A percentile compares a stretch with the other conserved stretches of the same genome.
Conservation (phyloP, 768 basidiomycete species). For the Lactarius sp. region DNA sequence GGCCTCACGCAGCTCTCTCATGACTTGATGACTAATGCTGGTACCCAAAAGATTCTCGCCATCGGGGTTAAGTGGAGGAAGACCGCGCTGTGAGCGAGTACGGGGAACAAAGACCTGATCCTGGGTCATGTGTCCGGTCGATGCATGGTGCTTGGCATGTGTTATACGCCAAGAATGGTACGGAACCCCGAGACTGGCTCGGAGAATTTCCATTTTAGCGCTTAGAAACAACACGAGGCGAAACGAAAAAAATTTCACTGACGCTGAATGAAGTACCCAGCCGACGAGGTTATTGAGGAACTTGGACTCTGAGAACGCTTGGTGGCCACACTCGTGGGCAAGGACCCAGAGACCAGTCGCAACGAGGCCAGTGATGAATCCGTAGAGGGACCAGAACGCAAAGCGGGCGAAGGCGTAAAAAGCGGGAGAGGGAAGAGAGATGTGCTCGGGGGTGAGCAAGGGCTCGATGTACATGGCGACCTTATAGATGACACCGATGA, state of each 20-base stretch:
- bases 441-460: constrained; percentile 49
- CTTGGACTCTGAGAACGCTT: constrained; percentile 93
- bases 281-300: constrained; percentile 88
- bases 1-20: constrained; percentile 75
- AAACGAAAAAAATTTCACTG: constrained; percentile 30
- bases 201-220: constrained; percentile 4
- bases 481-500: constrained; percentile 68
- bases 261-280: constrained; percentile 90
- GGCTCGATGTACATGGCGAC: constrained; percentile 58
- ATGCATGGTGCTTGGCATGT: constrained; percentile 93
- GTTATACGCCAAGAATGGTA: constrained; percentile 96
- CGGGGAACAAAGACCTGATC: constrained; percentile 95
- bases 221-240: background rate
- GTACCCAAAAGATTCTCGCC: constrained; percentile 61
- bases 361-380: constrained; percentile 78
- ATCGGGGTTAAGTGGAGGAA: constrained; percentile 62
- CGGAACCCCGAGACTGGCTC: constrained; percentile 78
- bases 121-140: constrained; percentile 87
- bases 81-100: constrained; percentile 70
- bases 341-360: constrained; percentile 93
- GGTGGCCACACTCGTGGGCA: constrained; percentile 94
- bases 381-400: constrained; percentile 74
- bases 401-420: constrained; percentile 60
- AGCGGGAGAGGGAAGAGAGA: constrained; percentile 54
- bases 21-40: constrained; percentile 60